These are phyloP conservation scores for Amesomyces nigricolor DNA, from an alignment of 2,329 filamentous ascomycete species.

Conservation along the genomic window DNA sequence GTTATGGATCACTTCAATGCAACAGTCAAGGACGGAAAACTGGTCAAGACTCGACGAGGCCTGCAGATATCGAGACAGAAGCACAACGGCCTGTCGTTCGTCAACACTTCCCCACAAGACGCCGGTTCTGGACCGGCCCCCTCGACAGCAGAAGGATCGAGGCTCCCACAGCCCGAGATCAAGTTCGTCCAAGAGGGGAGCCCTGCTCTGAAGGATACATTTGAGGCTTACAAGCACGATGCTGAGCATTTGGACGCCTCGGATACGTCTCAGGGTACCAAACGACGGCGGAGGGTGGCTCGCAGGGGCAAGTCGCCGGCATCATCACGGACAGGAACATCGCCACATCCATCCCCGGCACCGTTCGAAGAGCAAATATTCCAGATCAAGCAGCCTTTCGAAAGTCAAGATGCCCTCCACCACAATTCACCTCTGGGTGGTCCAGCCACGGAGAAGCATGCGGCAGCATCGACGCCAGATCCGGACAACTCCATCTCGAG, in stretches of 20 bases:
- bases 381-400: background rate
- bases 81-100: conserved; percentile 36
- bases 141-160: conserved; percentile 8
- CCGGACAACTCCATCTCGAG: conserved; percentile 11
- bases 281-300: conserved; percentile 10
- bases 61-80: conserved; percentile 38
- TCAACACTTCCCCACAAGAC: conserved; percentile 31
- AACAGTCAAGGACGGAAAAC: conserved; percentile 34
- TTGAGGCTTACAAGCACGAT: conserved; percentile 4
- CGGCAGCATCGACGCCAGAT: background rate
- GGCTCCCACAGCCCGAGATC: conserved; percentile 24
- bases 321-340: conserved; percentile 3
- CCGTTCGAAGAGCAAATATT: background rate
- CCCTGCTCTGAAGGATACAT: conserved; percentile 3
- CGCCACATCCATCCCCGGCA: conserved; percentile 6
- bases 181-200: conserved; percentile 27
- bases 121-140: conserved; percentile 1
- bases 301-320: conserved; percentile 11
- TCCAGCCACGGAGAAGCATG: background rate
- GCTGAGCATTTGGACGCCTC: background rate
- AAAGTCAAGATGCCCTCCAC: background rate
- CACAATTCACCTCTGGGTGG: background rate
- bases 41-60: conserved; percentile 36
- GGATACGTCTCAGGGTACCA: conserved; percentile 11
- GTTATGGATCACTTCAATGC: conserved; percentile 38